Conservation (phyloP, 106 monocot genomes). For the Acorus gramineus region DNA sequence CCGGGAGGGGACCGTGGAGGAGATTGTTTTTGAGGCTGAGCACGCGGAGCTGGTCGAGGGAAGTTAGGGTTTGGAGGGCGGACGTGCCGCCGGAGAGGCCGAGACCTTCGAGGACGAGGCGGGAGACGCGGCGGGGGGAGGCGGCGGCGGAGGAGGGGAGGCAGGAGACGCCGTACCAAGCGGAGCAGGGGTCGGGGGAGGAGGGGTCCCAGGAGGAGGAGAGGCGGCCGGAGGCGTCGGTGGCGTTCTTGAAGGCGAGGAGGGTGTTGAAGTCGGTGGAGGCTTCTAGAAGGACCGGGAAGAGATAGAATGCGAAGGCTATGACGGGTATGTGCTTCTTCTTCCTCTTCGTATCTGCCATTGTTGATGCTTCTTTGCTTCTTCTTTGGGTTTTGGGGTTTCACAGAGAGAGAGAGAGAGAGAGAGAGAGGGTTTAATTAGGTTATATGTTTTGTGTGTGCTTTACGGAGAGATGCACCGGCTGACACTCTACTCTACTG, state of each 20-base stretch:
- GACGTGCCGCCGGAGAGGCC: too few species aligned
- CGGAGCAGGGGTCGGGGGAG: constrained; percentile 36
- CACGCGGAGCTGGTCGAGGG: constrained; percentile 39
- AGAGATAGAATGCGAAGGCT: background rate
- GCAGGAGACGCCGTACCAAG: constrained; percentile 42
- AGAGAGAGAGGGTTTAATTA: too few species aligned
- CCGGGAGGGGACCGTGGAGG: constrained; percentile 41
- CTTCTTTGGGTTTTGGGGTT: too few species aligned
- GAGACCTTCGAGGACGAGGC: constrained; percentile 38
- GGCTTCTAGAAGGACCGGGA: background rate
- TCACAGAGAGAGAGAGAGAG: too few species aligned
- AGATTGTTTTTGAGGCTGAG: constrained; percentile 52
- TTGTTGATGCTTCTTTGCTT: too few species aligned
- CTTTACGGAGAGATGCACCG: too few species aligned
- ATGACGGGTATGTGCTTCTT: too few species aligned
- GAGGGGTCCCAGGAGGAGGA: constrained; percentile 31
- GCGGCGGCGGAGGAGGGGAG: constrained; percentile 10
- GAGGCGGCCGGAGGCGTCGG: constrained; percentile 52
- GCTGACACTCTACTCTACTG: too few species aligned
- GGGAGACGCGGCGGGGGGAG: constrained; percentile 38
- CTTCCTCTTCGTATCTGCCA: too few species aligned
- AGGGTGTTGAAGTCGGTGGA: constrained; percentile 36
- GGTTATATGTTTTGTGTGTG: too few species aligned
- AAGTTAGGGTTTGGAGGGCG: constrained; percentile 34
- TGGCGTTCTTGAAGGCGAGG: constrained; percentile 21